Evolutionary conservation across 176 grass and related monocot genomes (phyloP).

Genomic region (Ananas comosus): DNA sequence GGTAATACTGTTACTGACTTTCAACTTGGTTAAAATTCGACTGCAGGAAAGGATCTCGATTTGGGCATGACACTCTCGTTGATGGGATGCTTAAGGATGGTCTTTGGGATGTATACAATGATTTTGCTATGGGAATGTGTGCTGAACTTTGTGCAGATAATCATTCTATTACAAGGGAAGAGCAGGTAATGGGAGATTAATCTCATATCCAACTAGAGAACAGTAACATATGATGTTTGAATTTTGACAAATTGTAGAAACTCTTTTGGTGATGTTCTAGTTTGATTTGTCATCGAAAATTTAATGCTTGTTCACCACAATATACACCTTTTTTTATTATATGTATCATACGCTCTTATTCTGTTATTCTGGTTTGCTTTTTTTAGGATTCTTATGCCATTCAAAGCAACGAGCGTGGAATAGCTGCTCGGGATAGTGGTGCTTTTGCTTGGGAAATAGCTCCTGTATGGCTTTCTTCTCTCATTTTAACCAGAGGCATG

Average conservation of each 20-base stretch:
- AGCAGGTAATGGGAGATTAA: constrained; percentile 39
- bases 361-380: constrained; percentile 19
- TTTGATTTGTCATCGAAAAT: too few relatives aligned
- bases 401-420: constrained; percentile 94
- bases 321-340: not conserved
- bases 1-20: not conserved
- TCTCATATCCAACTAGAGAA: too few relatives aligned
- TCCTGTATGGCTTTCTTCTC: constrained; percentile 39
- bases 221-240: too few relatives aligned
- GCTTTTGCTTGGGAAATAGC: constrained; percentile 90
- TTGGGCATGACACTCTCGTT: constrained; percentile 78
- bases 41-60: constrained; percentile 84
- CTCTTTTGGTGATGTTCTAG: too few relatives aligned
- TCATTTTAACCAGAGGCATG: not conserved
- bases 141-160: constrained; percentile 91
- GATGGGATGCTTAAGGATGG: constrained; percentile 94
- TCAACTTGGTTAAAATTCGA: constrained; percentile 10
- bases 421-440: constrained; percentile 70
- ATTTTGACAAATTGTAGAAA: too few relatives aligned
- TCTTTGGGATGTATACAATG: constrained; percentile 81
- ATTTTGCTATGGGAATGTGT: constrained; percentile 86
- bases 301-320: not conserved
- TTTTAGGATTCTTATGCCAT: constrained; percentile 75
- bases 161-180: constrained; percentile 73
- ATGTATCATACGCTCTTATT: not conserved